Evolutionary conservation across 1,284 basidiomycete genomes (phyloP).

Genomic region (Tilletia walkeri): DNA sequence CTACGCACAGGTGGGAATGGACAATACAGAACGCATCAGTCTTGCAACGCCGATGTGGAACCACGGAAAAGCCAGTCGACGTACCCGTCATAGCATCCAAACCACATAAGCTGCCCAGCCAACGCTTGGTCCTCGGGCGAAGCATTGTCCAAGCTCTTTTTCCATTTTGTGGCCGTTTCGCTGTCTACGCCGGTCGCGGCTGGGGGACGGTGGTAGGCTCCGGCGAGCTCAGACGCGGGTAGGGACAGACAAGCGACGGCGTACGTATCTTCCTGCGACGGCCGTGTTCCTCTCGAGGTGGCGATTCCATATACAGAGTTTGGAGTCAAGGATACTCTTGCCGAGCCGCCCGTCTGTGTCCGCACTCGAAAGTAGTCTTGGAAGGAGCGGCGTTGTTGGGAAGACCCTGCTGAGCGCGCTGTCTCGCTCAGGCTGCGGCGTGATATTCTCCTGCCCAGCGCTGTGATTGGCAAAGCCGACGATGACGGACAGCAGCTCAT

Average conservation of each 20-base stretch:
- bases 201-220: slow-evolving; percentile 24
- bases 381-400: neutral
- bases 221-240: slow-evolving; percentile 34
- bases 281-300: slow-evolving; percentile 40
- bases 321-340: slow-evolving; percentile 25
- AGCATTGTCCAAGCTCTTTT: slow-evolving; percentile 23
- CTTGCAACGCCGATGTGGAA: too few relatives aligned
- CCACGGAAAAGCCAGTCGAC: neutral
- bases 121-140: slow-evolving; percentile 44
- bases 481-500: neutral
- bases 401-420: neutral
- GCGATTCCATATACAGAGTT: slow-evolving; percentile 25
- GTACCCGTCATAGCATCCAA: slow-evolving; percentile 50
- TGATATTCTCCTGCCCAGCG: neutral
- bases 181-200: neutral
- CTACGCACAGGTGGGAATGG: neutral
- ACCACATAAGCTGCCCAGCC: slow-evolving; percentile 52
- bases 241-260: slow-evolving; percentile 47
- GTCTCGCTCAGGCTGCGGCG: neutral
- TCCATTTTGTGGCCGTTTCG: neutral
- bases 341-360: slow-evolving; percentile 8
- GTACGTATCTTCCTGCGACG: slow-evolving; percentile 49
- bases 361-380: slow-evolving; percentile 18
- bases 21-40: too few relatives aligned
- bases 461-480: neutral